phyloP scores from a whole-genome alignment of 2,329 filamentous ascomycete species.

The Parastagonospora nodorum region DNA sequence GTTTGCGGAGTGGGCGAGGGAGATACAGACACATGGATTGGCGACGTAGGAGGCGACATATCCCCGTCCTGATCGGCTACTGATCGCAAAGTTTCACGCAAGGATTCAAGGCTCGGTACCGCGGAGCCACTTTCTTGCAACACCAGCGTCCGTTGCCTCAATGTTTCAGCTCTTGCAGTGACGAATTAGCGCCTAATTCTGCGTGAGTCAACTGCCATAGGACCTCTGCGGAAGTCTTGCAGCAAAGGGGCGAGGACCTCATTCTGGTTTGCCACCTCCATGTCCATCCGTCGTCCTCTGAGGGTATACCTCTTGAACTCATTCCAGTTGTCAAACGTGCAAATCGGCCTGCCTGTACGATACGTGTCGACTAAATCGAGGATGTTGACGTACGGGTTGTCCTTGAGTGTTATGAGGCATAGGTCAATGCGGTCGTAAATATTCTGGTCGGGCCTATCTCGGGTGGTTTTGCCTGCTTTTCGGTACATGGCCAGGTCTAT shows the following conservation, averaged over 20 bases:
- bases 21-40: too few species aligned
- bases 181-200: background rate
- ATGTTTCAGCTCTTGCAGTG: too few species aligned
- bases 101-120: too few species aligned
- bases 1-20: too few species aligned
- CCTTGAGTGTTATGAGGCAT: conserved; percentile 1
- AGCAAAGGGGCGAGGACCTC: conserved; percentile 4
- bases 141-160: too few species aligned
- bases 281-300: background rate
- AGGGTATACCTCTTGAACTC: background rate
- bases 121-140: too few species aligned
- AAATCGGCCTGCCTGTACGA: background rate
- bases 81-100: too few species aligned
- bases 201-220: background rate
- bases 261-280: conserved; percentile 1
- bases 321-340: background rate
- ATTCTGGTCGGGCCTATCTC: background rate
- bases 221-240: background rate
- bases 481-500: conserved; percentile 7
- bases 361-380: conserved; percentile 2
- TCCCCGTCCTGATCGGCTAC: too few species aligned
- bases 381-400: conserved; percentile 3
- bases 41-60: too few species aligned
- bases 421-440: background rate
- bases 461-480: background rate